These are phyloP conservation scores for Tuber borchii DNA, from an alignment of 495 filamentous ascomycete species.

Conservation along the genomic window DNA sequence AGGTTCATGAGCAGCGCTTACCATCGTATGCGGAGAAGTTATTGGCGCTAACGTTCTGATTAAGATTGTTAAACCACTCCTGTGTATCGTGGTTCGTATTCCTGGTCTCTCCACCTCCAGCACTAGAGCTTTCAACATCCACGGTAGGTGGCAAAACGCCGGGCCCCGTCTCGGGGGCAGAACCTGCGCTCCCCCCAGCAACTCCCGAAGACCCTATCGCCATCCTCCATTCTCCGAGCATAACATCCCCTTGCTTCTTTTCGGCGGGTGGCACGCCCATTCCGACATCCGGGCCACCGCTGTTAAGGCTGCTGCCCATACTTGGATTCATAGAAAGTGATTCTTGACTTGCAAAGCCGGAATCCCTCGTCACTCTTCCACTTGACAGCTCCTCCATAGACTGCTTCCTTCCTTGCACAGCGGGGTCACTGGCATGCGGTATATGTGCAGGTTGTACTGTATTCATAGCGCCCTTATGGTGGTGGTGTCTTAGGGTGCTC, in stretches of 20 bases:
- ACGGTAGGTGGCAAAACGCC: constrained; percentile 24
- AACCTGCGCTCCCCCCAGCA: constrained; percentile 24
- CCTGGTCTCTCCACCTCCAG: constrained; percentile 18
- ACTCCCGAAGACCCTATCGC: constrained; percentile 15
- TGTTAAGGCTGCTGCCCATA: constrained; percentile 22
- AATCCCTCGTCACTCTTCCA: neutral
- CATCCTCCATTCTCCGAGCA: constrained; percentile 20
- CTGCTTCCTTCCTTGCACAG: neutral
- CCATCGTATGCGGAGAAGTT: constrained; percentile 40
- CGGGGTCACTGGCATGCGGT: constrained; percentile 1
- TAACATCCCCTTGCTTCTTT: constrained; percentile 17
- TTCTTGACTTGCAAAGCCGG: neutral
- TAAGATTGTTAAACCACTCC: constrained; percentile 41
- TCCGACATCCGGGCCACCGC: constrained; percentile 12
- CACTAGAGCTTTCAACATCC: constrained; percentile 23
- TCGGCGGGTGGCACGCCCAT: constrained; percentile 9
- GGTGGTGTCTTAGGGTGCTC: constrained; percentile 29
- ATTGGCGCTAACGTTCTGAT: constrained; percentile 38
- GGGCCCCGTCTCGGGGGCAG: constrained; percentile 26
- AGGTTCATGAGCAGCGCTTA: constrained; percentile 10
- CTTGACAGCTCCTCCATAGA: neutral
- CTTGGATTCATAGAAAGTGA: neutral
- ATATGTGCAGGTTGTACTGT: constrained; percentile 21
- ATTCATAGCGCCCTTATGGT: constrained; percentile 24
- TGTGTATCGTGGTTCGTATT: constrained; percentile 26